Evolutionary conservation across 441 rosid species (phyloP).

Genomic region (Jatropha podagrica): DNA sequence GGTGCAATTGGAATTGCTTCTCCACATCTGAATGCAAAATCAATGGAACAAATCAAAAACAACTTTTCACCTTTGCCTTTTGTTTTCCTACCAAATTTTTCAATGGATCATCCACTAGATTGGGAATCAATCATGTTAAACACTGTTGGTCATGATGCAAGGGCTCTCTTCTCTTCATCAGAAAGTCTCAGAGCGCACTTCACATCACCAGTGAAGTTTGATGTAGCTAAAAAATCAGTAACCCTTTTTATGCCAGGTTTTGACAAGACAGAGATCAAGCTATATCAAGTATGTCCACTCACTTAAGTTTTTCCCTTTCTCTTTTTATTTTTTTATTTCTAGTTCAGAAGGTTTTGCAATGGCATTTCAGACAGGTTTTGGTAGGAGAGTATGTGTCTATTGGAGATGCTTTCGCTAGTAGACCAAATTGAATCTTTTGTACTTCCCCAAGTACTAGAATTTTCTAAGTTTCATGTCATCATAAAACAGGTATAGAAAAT

Average conservation of each 20-base stretch:
- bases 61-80: conserved; percentile 62
- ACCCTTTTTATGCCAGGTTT: conserved; percentile 91
- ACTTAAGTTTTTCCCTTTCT: conserved; percentile 9
- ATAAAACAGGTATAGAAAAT: background rate
- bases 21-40: conserved; percentile 31
- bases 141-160: conserved; percentile 40
- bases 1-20: conserved; percentile 56
- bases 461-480: background rate
- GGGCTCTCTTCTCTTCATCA: conserved; percentile 46
- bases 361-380: background rate
- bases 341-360: conserved; percentile 6
- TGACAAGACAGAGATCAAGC: conserved; percentile 89
- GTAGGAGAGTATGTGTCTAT: background rate
- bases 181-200: conserved; percentile 28
- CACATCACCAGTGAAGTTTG: conserved; percentile 54
- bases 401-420: conserved; percentile 1
- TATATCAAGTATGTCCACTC: conserved; percentile 63
- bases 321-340: background rate
- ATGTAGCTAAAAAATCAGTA: conserved; percentile 50
- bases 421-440: background rate
- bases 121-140: conserved; percentile 58
- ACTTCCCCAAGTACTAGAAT: background rate
- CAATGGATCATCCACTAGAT: conserved; percentile 39
- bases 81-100: conserved; percentile 50
- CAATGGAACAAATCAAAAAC: conserved; percentile 36